Evolutionary conservation across 306 rosid genomes (phyloP).

Genomic region (Vigna reflexopilosa): DNA sequence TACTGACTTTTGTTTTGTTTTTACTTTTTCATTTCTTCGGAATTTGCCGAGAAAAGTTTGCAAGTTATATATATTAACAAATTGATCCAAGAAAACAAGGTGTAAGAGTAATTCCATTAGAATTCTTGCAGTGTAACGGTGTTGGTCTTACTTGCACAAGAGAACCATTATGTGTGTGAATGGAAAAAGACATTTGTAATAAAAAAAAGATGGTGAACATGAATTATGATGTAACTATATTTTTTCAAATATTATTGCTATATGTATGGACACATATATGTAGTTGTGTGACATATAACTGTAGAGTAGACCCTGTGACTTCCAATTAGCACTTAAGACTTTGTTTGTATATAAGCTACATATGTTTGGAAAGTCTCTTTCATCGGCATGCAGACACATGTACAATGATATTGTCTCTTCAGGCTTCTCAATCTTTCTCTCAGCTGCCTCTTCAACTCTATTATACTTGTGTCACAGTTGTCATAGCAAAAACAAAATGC

Average conservation of each 20-base stretch:
- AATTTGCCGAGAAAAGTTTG: neutral
- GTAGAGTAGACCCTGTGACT: conserved; percentile 2
- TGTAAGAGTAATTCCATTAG: neutral
- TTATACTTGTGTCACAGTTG: neutral
- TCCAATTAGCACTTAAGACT: conserved; percentile 2
- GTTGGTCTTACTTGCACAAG: neutral
- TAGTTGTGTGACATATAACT: neutral
- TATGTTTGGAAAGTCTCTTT: neutral
- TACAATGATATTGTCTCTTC: conserved; percentile 14
- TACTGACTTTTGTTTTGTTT: neutral
- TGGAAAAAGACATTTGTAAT: conserved; percentile 3
- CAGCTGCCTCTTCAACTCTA: neutral
- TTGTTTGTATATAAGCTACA: neutral
- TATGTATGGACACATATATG: neutral
- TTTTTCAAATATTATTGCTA: neutral
- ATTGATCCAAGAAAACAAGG: neutral
- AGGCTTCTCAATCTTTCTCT: neutral
- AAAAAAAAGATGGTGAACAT: neutral
- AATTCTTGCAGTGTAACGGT: neutral
- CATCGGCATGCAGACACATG: neutral
- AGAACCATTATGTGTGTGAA: neutral
- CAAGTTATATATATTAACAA: neutral
- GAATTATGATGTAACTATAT: neutral
- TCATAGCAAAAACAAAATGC: neutral
- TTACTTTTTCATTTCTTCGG: neutral